Percentiles rank a stretch among this genome's conserved stretches.
Evolutionary conservation across 139 green algal species (phyloP).

Genomic region (Micromonas pusilla): DNA sequence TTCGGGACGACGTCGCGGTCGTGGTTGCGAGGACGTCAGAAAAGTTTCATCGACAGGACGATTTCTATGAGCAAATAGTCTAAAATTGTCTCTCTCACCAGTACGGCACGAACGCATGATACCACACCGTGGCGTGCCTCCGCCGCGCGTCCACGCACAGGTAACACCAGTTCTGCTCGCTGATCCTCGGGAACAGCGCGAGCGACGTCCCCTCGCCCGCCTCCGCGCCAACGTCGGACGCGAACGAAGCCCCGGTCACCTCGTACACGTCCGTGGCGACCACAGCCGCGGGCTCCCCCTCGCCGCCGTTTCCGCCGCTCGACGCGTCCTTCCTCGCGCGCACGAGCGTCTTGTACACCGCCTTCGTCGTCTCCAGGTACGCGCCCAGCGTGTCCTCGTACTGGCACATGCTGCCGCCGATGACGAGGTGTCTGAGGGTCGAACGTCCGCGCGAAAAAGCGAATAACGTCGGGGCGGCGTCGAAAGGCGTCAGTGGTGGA

Average conservation of each 20-base stretch:
- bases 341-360: background rate
- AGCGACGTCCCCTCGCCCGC: background rate
- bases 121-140: background rate
- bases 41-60: no score
- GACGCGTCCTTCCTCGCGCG: background rate
- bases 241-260: background rate
- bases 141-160: background rate
- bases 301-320: no score
- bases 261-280: background rate
- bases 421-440: background rate
- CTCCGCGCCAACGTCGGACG: no score
- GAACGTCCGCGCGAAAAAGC: no score
- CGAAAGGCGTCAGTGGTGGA: no score
- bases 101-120: background rate
- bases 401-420: background rate
- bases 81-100: no score
- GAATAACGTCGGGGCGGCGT: no score
- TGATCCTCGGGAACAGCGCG: background rate
- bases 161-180: background rate
- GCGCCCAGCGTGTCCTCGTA: background rate
- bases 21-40: no score
- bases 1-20: no score
- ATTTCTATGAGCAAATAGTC: no score
- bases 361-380: background rate
- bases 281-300: background rate